phyloP scores from a whole-genome alignment of 2,329 filamentous ascomycete species.

The Cordyceps farinosa region DNA sequence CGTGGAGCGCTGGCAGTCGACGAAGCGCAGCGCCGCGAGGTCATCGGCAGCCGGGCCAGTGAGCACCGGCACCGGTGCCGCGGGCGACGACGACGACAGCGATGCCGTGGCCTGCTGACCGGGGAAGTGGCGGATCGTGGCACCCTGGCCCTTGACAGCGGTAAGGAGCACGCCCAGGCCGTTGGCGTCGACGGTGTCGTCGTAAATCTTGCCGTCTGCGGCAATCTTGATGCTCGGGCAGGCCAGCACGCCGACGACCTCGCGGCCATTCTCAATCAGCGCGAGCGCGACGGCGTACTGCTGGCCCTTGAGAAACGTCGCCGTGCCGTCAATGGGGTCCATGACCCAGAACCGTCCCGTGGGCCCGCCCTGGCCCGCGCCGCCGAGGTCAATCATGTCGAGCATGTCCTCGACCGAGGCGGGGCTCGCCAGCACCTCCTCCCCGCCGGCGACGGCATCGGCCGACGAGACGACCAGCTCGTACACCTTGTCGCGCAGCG shows the following conservation, averaged over 20 bases:
- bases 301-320: conserved; percentile 56
- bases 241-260: conserved; percentile 57
- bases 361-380: conserved; percentile 34
- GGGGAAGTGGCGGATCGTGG: conserved; percentile 27
- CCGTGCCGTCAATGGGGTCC: conserved; percentile 63
- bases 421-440: conserved; percentile 35
- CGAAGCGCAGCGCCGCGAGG: conserved; percentile 29
- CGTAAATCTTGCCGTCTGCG: conserved; percentile 33
- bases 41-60: conserved; percentile 20
- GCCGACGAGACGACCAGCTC: conserved; percentile 42
- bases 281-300: conserved; percentile 62
- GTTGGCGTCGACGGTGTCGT: conserved; percentile 31
- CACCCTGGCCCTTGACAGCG: conserved; percentile 31
- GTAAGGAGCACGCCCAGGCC: conserved; percentile 36
- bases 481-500: conserved; percentile 52
- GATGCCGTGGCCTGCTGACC: conserved; percentile 2
- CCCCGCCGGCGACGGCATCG: conserved; percentile 14
- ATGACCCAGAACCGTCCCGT: conserved; percentile 55
- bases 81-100: conserved; percentile 23
- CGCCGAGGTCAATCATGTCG: conserved; percentile 58
- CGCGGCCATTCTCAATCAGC: conserved; percentile 53
- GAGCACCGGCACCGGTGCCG: conserved; percentile 24
- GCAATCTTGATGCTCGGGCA: conserved; percentile 54
- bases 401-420: conserved; percentile 53
- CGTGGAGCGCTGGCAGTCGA: conserved; percentile 32